These are phyloP conservation scores for Candida corydali DNA, from an alignment of 805 yeast genomes.

Conservation along the genomic window DNA sequence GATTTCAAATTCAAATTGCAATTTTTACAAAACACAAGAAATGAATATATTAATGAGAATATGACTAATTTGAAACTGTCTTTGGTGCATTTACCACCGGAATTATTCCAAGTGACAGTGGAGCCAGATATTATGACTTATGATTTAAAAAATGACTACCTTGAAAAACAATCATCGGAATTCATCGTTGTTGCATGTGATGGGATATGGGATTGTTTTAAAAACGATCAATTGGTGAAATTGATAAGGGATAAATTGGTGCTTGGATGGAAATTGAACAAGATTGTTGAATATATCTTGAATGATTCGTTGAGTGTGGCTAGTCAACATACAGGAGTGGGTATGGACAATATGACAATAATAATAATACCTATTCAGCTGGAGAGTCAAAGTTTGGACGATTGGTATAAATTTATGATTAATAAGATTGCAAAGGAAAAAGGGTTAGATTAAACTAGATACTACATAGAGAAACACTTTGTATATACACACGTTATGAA, in stretches of 20 bases:
- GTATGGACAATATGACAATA: conserved; percentile 79
- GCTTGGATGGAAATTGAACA: conserved; percentile 54
- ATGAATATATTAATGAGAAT: conserved; percentile 26
- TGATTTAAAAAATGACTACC: conserved; percentile 29
- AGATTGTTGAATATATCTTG: conserved; percentile 54
- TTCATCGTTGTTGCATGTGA: conserved; percentile 42
- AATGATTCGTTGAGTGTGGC: conserved; percentile 71
- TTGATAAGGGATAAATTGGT: conserved; percentile 55
- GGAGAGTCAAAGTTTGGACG: conserved; percentile 36
- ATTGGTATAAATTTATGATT: conserved; percentile 59
- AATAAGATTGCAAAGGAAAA: conserved; percentile 26
- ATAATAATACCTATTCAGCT: conserved; percentile 63
- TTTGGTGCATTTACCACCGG: conserved; percentile 38
- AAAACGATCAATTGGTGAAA: conserved; percentile 50
- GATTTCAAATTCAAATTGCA: conserved; percentile 41
- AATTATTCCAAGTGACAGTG: conserved; percentile 38
- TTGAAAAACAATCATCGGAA: conserved; percentile 21
- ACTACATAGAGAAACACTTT: too few species aligned
- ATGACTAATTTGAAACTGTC: conserved; percentile 17
- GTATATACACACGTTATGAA: too few species aligned
- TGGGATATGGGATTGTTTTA: conserved; percentile 48
- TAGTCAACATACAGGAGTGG: conserved; percentile 69
- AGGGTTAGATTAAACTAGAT: conserved; percentile 10
- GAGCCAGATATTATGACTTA: conserved; percentile 33
- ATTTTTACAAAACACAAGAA: conserved; percentile 25